Conservation (phyloP, 2,329 filamentous ascomycete species). For the Diaporthe velutina region DNA sequence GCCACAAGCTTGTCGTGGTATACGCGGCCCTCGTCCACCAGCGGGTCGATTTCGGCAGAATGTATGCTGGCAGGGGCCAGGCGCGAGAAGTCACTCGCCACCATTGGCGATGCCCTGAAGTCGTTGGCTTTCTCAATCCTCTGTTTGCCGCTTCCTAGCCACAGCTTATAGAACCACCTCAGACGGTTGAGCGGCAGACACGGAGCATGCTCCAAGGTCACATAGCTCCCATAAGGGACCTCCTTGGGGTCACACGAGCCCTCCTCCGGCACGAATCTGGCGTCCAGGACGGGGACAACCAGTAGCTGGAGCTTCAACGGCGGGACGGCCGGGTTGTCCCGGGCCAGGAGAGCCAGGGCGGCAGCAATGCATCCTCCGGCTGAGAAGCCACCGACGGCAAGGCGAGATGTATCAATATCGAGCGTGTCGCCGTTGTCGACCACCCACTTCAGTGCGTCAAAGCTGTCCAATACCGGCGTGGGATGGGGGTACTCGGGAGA, state of each 20-base stretch:
- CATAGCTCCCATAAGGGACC: constrained; percentile 50
- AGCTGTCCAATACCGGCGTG: constrained; percentile 32
- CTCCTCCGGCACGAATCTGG: constrained; percentile 49
- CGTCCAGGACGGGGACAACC: constrained; percentile 51
- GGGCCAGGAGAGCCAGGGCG: constrained; percentile 31
- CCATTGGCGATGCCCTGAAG: constrained; percentile 50
- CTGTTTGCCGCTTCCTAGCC: constrained; percentile 50
- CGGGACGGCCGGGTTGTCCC: constrained; percentile 41
- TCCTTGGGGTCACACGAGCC: constrained; percentile 44
- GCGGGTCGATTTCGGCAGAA: constrained; percentile 50
- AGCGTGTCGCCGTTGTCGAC: constrained; percentile 42
- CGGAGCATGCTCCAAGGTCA: constrained; percentile 49
- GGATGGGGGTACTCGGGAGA: constrained; percentile 36
- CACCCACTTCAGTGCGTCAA: constrained; percentile 47
- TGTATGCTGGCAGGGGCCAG: constrained; percentile 51
- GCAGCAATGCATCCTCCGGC: constrained; percentile 36
- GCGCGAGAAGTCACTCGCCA: constrained; percentile 49
- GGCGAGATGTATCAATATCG: constrained; percentile 27
- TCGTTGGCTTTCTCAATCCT: constrained; percentile 46
- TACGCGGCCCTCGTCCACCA: constrained; percentile 49
- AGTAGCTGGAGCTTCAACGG: constrained; percentile 50
- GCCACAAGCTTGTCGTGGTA: constrained; percentile 50
- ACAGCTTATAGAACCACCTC: constrained; percentile 53
- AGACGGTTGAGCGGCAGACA: constrained; percentile 51
- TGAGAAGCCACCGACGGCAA: constrained; percentile 35